These are phyloP conservation scores for Leptodermis oblonga DNA, from an alignment of 257 asterid genomes.

Conservation along the genomic window DNA sequence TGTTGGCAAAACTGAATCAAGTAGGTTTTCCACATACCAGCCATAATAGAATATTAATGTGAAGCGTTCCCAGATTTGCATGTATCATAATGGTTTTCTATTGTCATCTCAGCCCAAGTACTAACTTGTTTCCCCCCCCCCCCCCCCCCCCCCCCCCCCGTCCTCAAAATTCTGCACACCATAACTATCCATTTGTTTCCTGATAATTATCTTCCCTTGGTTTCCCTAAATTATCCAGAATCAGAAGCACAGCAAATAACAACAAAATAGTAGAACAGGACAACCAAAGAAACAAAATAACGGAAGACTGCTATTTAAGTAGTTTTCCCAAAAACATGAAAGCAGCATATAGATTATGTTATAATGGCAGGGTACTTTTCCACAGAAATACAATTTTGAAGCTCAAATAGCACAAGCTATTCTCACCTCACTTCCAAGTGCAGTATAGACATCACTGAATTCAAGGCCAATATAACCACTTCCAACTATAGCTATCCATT, in stretches of 20 bases:
- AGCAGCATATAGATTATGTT: neutral
- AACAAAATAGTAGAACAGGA: neutral
- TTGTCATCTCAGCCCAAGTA: too few relatives aligned
- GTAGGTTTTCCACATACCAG: neutral
- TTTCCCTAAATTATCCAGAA: neutral
- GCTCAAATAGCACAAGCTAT: neutral
- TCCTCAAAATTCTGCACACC: too few relatives aligned
- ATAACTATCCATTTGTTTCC: neutral
- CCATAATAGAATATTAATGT: neutral
- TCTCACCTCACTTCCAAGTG: slow-evolving; percentile 95
- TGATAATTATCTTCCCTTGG: too few relatives aligned
- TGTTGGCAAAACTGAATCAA: neutral
- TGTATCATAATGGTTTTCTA: too few relatives aligned
- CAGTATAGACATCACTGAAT: slow-evolving; percentile 93
- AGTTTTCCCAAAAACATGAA: slow-evolving; percentile 1
- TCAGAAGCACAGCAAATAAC: neutral
- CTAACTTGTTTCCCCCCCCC: too few relatives aligned
- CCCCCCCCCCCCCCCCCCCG: too few relatives aligned
- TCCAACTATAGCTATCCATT: slow-evolving; percentile 96
- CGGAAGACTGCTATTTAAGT: neutral
- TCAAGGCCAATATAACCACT: slow-evolving; percentile 98
- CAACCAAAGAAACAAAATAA: neutral
- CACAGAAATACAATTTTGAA: neutral
- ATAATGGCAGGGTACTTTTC: neutral
- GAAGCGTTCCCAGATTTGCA: neutral